Evolutionary conservation across 2,329 filamentous ascomycete genomes (phyloP).

Genomic region (Cytospora piceicola): DNA sequence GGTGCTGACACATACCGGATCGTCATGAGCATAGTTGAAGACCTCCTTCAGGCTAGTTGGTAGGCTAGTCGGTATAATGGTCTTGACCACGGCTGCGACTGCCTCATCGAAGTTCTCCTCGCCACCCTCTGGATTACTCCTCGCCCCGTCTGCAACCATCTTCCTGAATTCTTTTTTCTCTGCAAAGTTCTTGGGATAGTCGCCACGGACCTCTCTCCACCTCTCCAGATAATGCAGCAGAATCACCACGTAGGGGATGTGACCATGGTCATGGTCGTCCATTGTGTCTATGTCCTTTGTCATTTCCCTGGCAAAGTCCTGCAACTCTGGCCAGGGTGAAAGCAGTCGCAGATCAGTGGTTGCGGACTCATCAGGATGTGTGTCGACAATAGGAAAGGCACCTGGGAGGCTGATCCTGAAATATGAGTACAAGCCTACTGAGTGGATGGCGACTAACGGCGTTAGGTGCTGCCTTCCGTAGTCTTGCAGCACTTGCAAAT

Average conservation of each 20-base stretch:
- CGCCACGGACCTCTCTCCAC: slow-evolving; percentile 77
- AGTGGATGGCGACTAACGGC: slow-evolving; percentile 82
- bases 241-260: slow-evolving; percentile 84
- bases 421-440: slow-evolving; percentile 88
- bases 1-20: slow-evolving; percentile 56
- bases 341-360: slow-evolving; percentile 84
- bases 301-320: slow-evolving; percentile 67
- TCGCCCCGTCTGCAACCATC: slow-evolving; percentile 67
- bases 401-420: slow-evolving; percentile 79
- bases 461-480: slow-evolving; percentile 62
- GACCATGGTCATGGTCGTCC: slow-evolving; percentile 82
- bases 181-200: slow-evolving; percentile 72
- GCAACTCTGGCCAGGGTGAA: slow-evolving; percentile 82
- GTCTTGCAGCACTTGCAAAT: slow-evolving; percentile 49
- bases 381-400: slow-evolving; percentile 92
- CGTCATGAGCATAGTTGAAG: slow-evolving; percentile 66
- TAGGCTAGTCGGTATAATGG: slow-evolving; percentile 70
- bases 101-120: slow-evolving; percentile 99
- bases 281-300: slow-evolving; percentile 71
- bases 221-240: slow-evolving; percentile 79
- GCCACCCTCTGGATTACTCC: slow-evolving; percentile 79
- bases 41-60: slow-evolving; percentile 75
- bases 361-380: slow-evolving; percentile 85
- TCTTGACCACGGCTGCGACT: slow-evolving; percentile 82
- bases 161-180: slow-evolving; percentile 86